Percentiles rank a stretch among this genome's conserved stretches.
These are phyloP conservation scores for Vanrija sp. DNA, from an alignment of 1,284 basidiomycete species.

Conservation along the genomic window DNA sequence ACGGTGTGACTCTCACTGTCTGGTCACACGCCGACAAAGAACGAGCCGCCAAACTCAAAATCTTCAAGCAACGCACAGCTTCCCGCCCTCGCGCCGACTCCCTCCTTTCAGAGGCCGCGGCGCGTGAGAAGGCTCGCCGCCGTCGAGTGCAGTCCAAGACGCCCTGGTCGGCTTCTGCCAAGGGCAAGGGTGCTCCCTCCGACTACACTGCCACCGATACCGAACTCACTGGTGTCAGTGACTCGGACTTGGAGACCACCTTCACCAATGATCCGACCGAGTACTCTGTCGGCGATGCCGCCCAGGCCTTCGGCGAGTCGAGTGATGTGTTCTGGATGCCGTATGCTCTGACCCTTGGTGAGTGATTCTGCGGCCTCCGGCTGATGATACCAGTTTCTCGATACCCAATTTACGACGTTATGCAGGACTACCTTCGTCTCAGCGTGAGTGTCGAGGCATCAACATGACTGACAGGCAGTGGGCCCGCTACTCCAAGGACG, in stretches of 20 bases:
- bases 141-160: constrained; percentile 7
- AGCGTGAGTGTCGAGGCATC: constrained; percentile 22
- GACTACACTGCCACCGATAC: constrained; percentile 61
- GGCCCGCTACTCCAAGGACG: constrained; percentile 89
- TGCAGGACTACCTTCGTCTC: constrained; percentile 86
- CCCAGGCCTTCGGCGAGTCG: constrained; percentile 40
- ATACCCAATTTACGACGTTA: constrained; percentile 85
- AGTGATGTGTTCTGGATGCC: constrained; percentile 91
- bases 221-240: constrained; percentile 56
- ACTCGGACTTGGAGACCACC: constrained; percentile 52
- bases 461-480: constrained; percentile 54
- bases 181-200: constrained; percentile 2
- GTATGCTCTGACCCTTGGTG: constrained; percentile 66
- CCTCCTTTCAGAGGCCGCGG: constrained; percentile 5
- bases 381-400: constrained; percentile 62
- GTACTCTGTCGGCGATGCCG: constrained; percentile 17
- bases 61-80: constrained; percentile 27
- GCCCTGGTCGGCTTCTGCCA: constrained; percentile 1
- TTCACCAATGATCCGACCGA: constrained; percentile 14
- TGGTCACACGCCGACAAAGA: constrained; percentile 91
- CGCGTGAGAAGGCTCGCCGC: constrained; percentile 2
- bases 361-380: constrained; percentile 5
- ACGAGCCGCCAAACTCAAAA: constrained; percentile 54
- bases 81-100: constrained; percentile 23
- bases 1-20: constrained; percentile 85